These are phyloP conservation scores for Pyrenochaeta sp. DNA, from an alignment of 2,329 filamentous ascomycete genomes.

Conservation along the genomic window DNA sequence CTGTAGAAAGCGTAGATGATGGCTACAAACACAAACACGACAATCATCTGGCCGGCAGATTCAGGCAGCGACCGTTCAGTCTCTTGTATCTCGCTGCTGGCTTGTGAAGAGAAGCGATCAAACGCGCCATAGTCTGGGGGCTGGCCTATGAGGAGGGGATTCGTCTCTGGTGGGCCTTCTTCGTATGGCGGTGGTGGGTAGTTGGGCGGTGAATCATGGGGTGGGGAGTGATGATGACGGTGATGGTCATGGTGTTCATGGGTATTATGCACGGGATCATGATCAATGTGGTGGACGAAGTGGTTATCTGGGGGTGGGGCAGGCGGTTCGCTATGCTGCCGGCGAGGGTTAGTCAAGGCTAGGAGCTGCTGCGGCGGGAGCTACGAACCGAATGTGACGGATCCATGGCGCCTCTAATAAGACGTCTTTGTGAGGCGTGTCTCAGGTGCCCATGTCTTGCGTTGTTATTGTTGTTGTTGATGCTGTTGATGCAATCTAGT, in stretches of 20 bases:
- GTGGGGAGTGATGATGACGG: slow-evolving; percentile 16
- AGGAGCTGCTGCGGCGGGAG: background rate
- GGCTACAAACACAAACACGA: slow-evolving; percentile 32
- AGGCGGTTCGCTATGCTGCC: slow-evolving; percentile 1
- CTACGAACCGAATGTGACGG: background rate
- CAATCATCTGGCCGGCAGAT: slow-evolving; percentile 37
- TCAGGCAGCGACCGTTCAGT: slow-evolving; percentile 34
- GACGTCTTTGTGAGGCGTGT: background rate
- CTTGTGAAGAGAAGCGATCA: slow-evolving; percentile 30
- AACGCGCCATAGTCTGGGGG: slow-evolving; percentile 42
- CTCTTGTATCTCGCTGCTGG: slow-evolving; percentile 37
- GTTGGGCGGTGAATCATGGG: slow-evolving; percentile 19
- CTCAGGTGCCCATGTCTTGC: slow-evolving; percentile 5
- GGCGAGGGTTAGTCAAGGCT: no score
- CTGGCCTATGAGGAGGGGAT: slow-evolving; percentile 40
- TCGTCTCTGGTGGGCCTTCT: slow-evolving; percentile 33
- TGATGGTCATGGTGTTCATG: slow-evolving; percentile 9
- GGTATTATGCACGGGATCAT: no score
- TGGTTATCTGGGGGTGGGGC: slow-evolving; percentile 4
- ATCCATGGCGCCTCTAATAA: background rate
- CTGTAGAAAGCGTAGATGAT: slow-evolving; percentile 44
- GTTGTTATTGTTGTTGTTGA: slow-evolving; percentile 5
- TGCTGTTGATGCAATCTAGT: slow-evolving; percentile 7
- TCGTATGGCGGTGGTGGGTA: slow-evolving; percentile 45
- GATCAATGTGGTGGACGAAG: slow-evolving; percentile 20